Percentiles rank a stretch among this genome's conserved stretches.
Conservation (phyloP, 495 filamentous ascomycete genomes). For the Hyaloscypha hepaticicola region DNA sequence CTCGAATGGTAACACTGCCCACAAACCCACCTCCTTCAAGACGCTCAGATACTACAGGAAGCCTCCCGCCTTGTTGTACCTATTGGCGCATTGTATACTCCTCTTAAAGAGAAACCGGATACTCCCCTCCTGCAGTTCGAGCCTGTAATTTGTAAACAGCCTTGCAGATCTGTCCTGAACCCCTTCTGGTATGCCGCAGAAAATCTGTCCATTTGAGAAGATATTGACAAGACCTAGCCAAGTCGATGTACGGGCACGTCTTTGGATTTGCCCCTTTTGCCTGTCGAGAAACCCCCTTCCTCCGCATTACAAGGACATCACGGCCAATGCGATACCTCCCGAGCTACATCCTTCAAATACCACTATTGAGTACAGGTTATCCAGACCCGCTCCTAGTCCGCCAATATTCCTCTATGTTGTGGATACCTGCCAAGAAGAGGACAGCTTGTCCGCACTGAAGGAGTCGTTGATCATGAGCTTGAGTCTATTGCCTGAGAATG, state of each 20-base stretch:
- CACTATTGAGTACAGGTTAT: conserved; percentile 95
- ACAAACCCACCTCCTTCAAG: neutral
- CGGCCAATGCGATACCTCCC: conserved; percentile 87
- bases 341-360: conserved; percentile 93
- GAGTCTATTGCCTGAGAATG: conserved; percentile 87
- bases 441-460: conserved; percentile 92
- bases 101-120: conserved; percentile 91
- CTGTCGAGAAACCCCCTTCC: conserved; percentile 92
- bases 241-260: conserved; percentile 88
- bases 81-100: conserved; percentile 95
- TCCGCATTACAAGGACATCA: conserved; percentile 99
- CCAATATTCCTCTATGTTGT: conserved; percentile 98
- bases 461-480: conserved; percentile 97
- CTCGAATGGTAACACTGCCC: conserved; percentile 74
- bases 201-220: neutral
- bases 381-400: conserved; percentile 86
- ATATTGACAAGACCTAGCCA: conserved; percentile 57
- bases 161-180: conserved; percentile 94
- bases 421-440: conserved; percentile 98
- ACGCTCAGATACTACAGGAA: conserved; percentile 58
- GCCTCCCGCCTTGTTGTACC: conserved; percentile 95
- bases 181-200: conserved; percentile 78
- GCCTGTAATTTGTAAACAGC: conserved; percentile 94
- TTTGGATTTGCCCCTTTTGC: conserved; percentile 99
- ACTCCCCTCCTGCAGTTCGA: conserved; percentile 91